Evolutionary conservation across 2,329 filamentous ascomycete species (phyloP).

Genomic region (Tolypocladium album): DNA sequence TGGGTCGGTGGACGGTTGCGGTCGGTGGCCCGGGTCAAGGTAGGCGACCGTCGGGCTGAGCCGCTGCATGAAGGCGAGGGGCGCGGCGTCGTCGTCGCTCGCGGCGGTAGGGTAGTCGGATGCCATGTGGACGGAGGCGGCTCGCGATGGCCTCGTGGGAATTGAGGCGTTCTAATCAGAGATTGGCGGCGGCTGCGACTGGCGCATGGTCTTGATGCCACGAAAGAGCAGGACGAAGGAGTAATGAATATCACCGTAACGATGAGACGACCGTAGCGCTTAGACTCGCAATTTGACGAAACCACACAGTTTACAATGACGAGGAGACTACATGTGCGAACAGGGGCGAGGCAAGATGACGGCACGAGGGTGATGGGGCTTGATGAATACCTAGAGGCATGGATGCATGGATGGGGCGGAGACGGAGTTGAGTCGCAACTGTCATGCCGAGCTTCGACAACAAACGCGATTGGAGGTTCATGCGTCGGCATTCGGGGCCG

Average conservation of each 20-base stretch:
- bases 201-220: not conserved
- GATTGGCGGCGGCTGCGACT: not conserved
- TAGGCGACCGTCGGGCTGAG: constrained; percentile 26
- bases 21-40: constrained; percentile 16
- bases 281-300: not conserved
- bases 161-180: not conserved
- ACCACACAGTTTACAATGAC: not conserved
- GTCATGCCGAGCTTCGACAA: not conserved
- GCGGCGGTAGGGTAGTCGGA: constrained; percentile 6
- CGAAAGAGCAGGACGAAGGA: not conserved
- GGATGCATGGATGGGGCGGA: not conserved
- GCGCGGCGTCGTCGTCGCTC: constrained; percentile 1
- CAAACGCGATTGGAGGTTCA: not conserved
- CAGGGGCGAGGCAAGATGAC: not conserved
- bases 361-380: not conserved
- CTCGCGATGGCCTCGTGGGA: not conserved
- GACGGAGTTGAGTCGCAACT: not conserved
- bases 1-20: constrained; percentile 16
- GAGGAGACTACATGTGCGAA: not conserved
- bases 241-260: not conserved
- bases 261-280: not conserved
- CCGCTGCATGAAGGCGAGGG: constrained; percentile 24
- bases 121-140: constrained; percentile 12
- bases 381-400: not conserved
- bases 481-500: not conserved